phyloP scores from a whole-genome alignment of 768 basidiomycete genomes.

The Tephrocybe sp. region DNA sequence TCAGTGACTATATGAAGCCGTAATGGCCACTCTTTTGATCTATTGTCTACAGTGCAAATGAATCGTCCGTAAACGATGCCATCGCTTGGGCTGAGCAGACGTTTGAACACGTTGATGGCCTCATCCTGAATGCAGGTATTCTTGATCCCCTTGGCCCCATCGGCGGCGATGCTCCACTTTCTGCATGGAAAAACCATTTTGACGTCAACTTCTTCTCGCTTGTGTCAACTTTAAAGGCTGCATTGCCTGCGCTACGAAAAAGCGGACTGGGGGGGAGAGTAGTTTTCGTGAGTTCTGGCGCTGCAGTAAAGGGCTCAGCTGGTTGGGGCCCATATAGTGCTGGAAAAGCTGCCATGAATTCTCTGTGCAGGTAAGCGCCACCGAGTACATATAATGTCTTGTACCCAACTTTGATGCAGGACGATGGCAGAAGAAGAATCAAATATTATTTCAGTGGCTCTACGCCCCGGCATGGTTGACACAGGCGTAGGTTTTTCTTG shows the following conservation, averaged over 20 bases:
- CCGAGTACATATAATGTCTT: conserved; percentile 1
- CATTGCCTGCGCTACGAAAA: conserved; percentile 69
- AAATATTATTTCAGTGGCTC: conserved; percentile 67
- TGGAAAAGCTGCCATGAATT: conserved; percentile 88
- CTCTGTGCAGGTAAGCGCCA: conserved; percentile 61
- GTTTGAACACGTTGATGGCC: conserved; percentile 68
- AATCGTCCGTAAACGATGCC: conserved; percentile 51
- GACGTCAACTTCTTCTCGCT: conserved; percentile 90
- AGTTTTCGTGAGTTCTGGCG: conserved; percentile 85
- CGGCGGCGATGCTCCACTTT: conserved; percentile 46
- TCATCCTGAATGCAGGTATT: conserved; percentile 84
- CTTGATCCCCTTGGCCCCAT: conserved; percentile 70
- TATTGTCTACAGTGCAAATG: conserved; percentile 51
- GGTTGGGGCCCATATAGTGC: conserved; percentile 87
- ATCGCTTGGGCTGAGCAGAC: conserved; percentile 51
- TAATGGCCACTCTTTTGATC: conserved; percentile 9
- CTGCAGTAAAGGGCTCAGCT: conserved; percentile 62
- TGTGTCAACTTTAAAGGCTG: conserved; percentile 63
- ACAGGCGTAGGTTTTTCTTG: conserved; percentile 57
- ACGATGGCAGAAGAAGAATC: conserved; percentile 86
- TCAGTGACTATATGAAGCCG: conserved; percentile 38
- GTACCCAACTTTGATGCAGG: conserved; percentile 35
- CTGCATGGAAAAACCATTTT: conserved; percentile 71
- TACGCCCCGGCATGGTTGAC: conserved; percentile 89
- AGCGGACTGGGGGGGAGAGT: conserved; percentile 61